These are phyloP conservation scores for Batkoa obscura DNA, from an alignment of 371 early-diverging fungal genomes.

Conservation along the genomic window DNA sequence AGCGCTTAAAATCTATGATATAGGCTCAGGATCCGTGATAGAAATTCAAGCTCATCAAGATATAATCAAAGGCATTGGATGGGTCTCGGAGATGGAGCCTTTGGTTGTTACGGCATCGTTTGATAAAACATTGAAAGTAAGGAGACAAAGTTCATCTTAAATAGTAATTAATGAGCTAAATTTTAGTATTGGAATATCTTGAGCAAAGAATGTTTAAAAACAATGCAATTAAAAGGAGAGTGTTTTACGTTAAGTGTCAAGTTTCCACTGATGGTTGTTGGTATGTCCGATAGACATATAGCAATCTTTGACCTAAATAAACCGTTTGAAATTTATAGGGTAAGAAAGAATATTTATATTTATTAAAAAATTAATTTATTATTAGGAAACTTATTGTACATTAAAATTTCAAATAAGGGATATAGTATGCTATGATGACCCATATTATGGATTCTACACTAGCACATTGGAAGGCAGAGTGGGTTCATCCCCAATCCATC, in stretches of 20 bases:
- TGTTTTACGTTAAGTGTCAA: conserved; percentile 64
- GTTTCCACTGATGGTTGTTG: conserved; percentile 54
- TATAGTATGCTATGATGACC: conserved; percentile 37
- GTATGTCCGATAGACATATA: conserved; percentile 54
- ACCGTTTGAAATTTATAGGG: conserved; percentile 43
- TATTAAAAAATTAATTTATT: not conserved
- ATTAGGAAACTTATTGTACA: conserved; percentile 29
- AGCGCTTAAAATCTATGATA: conserved; percentile 44
- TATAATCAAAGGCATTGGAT: conserved; percentile 38
- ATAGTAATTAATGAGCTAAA: no score
- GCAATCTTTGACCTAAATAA: conserved; percentile 48
- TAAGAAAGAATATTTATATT: not conserved
- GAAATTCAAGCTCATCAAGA: conserved; percentile 52
- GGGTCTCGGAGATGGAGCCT: conserved; percentile 32
- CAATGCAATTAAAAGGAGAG: conserved; percentile 50
- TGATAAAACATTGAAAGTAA: conserved; percentile 70
- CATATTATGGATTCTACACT: conserved; percentile 63
- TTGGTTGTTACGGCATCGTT: conserved; percentile 77
- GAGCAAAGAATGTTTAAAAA: conserved; percentile 32
- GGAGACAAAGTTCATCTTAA: conserved; percentile 6
- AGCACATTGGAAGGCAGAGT: conserved; percentile 90
- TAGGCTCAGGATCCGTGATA: conserved; percentile 30
- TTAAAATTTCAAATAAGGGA: conserved; percentile 25
- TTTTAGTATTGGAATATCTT: conserved; percentile 67
- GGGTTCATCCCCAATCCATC: conserved; percentile 71